A percentile compares a stretch with the other conserved stretches of the same genome.
Conservation (phyloP, 2,329 filamentous ascomycete species). For the Trichoderma citrinoviride region DNA sequence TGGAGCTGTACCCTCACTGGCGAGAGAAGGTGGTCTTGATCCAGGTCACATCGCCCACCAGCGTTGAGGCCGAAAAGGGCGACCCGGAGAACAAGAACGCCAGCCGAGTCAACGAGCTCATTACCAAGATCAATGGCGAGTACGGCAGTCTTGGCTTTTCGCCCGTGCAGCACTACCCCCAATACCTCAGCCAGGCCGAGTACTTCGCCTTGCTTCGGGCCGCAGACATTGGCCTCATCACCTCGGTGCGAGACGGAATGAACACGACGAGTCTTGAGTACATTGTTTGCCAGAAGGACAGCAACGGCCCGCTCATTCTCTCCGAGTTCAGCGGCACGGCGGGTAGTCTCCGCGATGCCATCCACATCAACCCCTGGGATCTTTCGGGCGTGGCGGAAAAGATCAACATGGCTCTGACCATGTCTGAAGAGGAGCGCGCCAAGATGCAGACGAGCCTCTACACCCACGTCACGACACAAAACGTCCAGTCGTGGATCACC, state of each 20-base stretch:
- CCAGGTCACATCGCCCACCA: constrained; percentile 88
- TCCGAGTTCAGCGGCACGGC: constrained; percentile 97
- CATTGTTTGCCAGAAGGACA: constrained; percentile 84
- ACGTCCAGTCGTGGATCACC: constrained; percentile 81
- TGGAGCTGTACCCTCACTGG: constrained; percentile 90
- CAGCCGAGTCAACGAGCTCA: constrained; percentile 84
- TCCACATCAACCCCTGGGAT: constrained; percentile 97
- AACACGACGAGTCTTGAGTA: constrained; percentile 97
- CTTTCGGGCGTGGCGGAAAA: constrained; percentile 77
- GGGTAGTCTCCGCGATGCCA: constrained; percentile 77
- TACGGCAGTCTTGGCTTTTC: constrained; percentile 87
- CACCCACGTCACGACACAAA: constrained; percentile 79
- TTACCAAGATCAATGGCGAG: constrained; percentile 85
- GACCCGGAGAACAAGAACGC: constrained; percentile 77
- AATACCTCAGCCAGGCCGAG: constrained; percentile 85
- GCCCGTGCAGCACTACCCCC: constrained; percentile 91
- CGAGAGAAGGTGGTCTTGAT: constrained; percentile 88
- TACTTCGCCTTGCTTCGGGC: constrained; percentile 92
- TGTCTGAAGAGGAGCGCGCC: constrained; percentile 64
- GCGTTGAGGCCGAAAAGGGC: constrained; percentile 73
- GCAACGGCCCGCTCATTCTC: constrained; percentile 82
- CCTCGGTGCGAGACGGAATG: constrained; percentile 94
- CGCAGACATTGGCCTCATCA: constrained; percentile 90
- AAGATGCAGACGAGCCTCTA: constrained; percentile 74
- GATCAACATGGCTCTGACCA: constrained; percentile 77